phyloP scores from a whole-genome alignment of 2,329 filamentous ascomycete genomes.

The Elsinoe necatrix region DNA sequence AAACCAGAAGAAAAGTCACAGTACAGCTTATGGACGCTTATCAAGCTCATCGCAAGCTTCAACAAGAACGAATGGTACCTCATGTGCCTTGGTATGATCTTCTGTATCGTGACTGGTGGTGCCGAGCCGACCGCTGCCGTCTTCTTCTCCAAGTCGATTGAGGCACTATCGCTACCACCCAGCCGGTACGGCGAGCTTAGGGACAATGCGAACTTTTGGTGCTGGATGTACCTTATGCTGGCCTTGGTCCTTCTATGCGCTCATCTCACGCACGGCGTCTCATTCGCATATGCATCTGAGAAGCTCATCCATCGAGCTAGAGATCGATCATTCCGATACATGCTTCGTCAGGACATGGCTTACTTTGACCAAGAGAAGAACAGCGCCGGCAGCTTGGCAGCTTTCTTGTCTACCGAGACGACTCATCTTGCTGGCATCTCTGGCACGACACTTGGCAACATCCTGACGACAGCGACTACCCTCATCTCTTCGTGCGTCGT shows the following conservation, averaged over 20 bases:
- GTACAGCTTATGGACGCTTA: constrained; percentile 65
- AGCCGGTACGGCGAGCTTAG: constrained; percentile 50
- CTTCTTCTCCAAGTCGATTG: constrained; percentile 84
- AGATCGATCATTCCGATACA: constrained; percentile 71
- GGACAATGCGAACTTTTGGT: constrained; percentile 74
- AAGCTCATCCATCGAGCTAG: constrained; percentile 74
- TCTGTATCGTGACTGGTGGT: constrained; percentile 67
- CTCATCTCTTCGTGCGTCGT: constrained; percentile 64
- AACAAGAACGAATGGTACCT: constrained; percentile 63
- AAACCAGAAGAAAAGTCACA: constrained; percentile 39
- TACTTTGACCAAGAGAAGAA: constrained; percentile 91
- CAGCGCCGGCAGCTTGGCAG: constrained; percentile 77
- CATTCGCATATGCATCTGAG: constrained; percentile 82
- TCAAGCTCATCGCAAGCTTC: constrained; percentile 72
- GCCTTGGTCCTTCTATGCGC: constrained; percentile 64
- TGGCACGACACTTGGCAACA: constrained; percentile 77
- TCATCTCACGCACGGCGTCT: constrained; percentile 59
- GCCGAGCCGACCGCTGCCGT: constrained; percentile 71
- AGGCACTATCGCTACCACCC: constrained; percentile 53
- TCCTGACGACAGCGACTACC: constrained; percentile 72
- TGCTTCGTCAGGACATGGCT: constrained; percentile 84
- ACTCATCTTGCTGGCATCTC: constrained; percentile 83
- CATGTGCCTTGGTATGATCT: constrained; percentile 66
- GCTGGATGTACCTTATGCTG: constrained; percentile 79
- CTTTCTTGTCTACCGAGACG: constrained; percentile 80